Evolutionary conservation across 2,329 filamentous ascomycete species (phyloP), one percentile per base, ranked within the genome.

Genomic region (Clonostachys rhizophaga): DNA sequence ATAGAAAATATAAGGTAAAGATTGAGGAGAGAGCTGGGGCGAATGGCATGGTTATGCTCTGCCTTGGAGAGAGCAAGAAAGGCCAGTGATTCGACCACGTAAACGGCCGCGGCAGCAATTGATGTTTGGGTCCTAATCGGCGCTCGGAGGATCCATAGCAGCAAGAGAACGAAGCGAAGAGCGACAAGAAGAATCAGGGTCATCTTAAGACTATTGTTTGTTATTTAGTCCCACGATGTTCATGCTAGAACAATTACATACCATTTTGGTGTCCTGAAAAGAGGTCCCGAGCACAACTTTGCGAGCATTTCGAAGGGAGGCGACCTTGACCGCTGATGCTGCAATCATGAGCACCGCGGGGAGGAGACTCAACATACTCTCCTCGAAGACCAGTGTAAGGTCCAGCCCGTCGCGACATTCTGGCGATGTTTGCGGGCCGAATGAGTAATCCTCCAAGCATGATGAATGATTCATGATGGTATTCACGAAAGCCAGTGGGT

Each of bases 11-110:
- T 50, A 4, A 70, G 54, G 37, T 62, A 70, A 8, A 47, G 13
- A 39, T 52, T 57, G 14, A 69, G 51, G 2, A 70, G 42, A 0
- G 58, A 51, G 1, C 67, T 67, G 1, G 67, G 65, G 16, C 58
- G 54, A 3, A 54, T 51, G 6, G 64, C 59, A 6, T 58, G 59
- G 11, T 41, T 49, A 45, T 70, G 67, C 48, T 70, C 66, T 0
- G 49, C 16, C 35, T 62, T 68, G 1, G 64, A 65, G 4, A 69
- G 42, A 0, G 56, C 42, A 1, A 48, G 51, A 30, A 67, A 50
- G 9, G 48, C 53, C 8, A 62, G 3, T 0, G 58, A 54, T 33
- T 61, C 61, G 10, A 65, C 20, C 1, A 65, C 46, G 1, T 51
- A 51, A 9, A 69, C 40, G 0, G 50, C 49, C 2, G 58, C 50